Evolutionary conservation across 2,329 filamentous ascomycete genomes (phyloP).

Genomic region (Dactylellina cionopaga): DNA sequence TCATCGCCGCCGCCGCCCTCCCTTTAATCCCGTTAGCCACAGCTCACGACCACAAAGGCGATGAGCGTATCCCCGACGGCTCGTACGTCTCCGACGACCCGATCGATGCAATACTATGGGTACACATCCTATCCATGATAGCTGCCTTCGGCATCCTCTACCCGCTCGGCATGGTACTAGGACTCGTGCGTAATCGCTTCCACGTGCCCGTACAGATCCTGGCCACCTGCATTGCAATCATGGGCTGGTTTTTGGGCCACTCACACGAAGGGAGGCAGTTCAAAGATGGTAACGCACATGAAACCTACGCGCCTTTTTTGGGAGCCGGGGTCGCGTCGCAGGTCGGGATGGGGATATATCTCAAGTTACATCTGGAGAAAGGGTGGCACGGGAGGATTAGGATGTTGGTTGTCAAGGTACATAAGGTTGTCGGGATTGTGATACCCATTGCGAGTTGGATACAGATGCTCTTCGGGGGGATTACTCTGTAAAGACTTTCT

Average conservation of each 20-base stretch:
- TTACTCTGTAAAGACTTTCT: slow-evolving; percentile 72
- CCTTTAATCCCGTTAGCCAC: slow-evolving; percentile 56
- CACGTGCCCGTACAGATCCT: slow-evolving; percentile 88
- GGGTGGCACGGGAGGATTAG: slow-evolving; percentile 83
- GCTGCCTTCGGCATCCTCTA: slow-evolving; percentile 91
- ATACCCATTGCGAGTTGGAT: slow-evolving; percentile 89
- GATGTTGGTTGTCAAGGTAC: slow-evolving; percentile 74
- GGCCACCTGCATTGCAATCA: slow-evolving; percentile 77
- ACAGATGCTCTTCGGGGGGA: slow-evolving; percentile 96
- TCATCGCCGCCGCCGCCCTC: neutral
- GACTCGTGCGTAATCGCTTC: slow-evolving; percentile 91
- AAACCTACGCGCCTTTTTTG: slow-evolving; percentile 79
- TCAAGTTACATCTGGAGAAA: slow-evolving; percentile 87
- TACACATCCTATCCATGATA: slow-evolving; percentile 89
- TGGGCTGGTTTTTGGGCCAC: slow-evolving; percentile 85
- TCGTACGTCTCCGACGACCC: slow-evolving; percentile 53
- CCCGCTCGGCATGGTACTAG: slow-evolving; percentile 79
- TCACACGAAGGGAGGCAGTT: slow-evolving; percentile 90
- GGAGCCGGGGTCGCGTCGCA: slow-evolving; percentile 83
- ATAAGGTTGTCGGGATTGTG: slow-evolving; percentile 84
- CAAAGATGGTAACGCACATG: slow-evolving; percentile 76
- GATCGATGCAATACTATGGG: slow-evolving; percentile 83
- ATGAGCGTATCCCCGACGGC: slow-evolving; percentile 40
- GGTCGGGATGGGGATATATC: slow-evolving; percentile 81
- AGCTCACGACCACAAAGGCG: slow-evolving; percentile 36